These are phyloP conservation scores for Pluteus cervinus DNA, from an alignment of 768 basidiomycete species.

Conservation along the genomic window DNA sequence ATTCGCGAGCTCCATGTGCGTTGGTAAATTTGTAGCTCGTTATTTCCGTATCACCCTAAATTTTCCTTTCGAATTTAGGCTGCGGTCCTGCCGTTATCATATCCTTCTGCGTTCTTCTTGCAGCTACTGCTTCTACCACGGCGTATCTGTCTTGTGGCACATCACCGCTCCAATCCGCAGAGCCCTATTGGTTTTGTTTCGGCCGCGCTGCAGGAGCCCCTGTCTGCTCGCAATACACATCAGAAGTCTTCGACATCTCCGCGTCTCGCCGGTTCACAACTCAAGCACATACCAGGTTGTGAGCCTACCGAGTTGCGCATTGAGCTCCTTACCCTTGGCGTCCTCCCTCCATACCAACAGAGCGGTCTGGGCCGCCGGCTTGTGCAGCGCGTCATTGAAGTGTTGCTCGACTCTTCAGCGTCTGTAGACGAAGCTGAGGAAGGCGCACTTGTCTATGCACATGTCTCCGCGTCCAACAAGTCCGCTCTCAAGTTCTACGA, in stretches of 20 bases:
- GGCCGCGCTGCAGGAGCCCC: conserved; percentile 26
- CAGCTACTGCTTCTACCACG: conserved; percentile 38
- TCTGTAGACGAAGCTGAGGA: conserved; percentile 15
- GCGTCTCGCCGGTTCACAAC: conserved; percentile 8
- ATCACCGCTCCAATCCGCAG: conserved; percentile 17
- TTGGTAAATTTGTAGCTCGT: conserved; percentile 6
- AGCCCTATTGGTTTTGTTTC: conserved; percentile 39
- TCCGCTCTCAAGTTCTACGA: conserved; percentile 37
- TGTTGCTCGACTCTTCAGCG: conserved; percentile 20
- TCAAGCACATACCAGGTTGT: conserved; percentile 11
- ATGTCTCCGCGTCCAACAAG: conserved; percentile 38
- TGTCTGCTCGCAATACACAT: not conserved
- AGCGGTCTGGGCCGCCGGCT: conserved; percentile 38
- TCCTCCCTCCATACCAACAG: conserved; percentile 37
- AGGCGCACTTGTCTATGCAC: conserved; percentile 31
- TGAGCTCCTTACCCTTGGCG: conserved; percentile 48
- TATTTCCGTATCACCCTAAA: conserved; percentile 4
- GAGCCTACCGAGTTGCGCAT: conserved; percentile 24
- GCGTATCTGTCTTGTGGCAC: conserved; percentile 36
- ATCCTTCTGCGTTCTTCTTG: conserved; percentile 38
- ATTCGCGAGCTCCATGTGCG: conserved; percentile 38
- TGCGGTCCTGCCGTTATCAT: conserved; percentile 30
- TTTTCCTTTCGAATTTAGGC: conserved; percentile 19
- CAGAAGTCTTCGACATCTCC: too few relatives aligned
- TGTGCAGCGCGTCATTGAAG: conserved; percentile 22